Conservation (phyloP, 441 rosid genomes). For the Gossypium armourianum region DNA sequence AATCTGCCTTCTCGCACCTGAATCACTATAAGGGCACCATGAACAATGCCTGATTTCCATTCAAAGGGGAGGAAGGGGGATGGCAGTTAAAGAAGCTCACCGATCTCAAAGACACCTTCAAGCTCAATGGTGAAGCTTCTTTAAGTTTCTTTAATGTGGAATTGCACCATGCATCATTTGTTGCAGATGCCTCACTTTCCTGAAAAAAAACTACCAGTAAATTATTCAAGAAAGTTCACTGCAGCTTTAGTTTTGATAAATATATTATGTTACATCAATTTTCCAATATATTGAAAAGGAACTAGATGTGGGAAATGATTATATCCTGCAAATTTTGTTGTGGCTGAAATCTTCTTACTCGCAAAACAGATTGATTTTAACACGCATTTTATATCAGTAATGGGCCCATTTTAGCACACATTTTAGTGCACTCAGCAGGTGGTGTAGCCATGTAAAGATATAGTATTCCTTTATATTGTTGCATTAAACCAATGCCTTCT, state of each 20-base stretch:
- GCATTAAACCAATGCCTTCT: not conserved
- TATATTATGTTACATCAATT: not conserved
- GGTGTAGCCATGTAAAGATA: not conserved
- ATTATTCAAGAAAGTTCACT: not conserved
- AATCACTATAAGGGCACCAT: constrained; percentile 11
- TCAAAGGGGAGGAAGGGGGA: not conserved
- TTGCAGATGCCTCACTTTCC: constrained; percentile 52
- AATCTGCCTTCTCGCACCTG: constrained; percentile 74
- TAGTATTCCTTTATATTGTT: not conserved
- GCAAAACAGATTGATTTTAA: not conserved
- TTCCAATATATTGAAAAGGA: not conserved
- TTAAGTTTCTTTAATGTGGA: constrained; percentile 36
- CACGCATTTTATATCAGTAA: not conserved
- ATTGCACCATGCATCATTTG: constrained; percentile 45
- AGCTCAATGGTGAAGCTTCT: constrained; percentile 72
- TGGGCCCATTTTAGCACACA: not conserved
- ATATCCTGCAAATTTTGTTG: not conserved
- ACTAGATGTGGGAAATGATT: not conserved
- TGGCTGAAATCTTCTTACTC: not conserved
- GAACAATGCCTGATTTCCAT: not conserved
- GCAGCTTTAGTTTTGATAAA: not conserved
- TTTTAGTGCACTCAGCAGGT: not conserved
- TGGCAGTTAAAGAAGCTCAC: constrained; percentile 35
- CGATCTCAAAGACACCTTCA: constrained; percentile 81
- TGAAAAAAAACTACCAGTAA: constrained; percentile 18